A percentile compares a stretch with the other conserved stretches of the same genome.
Conservation (phyloP, 371 early-diverging fungal genomes). For the Mortierella sp. region DNA sequence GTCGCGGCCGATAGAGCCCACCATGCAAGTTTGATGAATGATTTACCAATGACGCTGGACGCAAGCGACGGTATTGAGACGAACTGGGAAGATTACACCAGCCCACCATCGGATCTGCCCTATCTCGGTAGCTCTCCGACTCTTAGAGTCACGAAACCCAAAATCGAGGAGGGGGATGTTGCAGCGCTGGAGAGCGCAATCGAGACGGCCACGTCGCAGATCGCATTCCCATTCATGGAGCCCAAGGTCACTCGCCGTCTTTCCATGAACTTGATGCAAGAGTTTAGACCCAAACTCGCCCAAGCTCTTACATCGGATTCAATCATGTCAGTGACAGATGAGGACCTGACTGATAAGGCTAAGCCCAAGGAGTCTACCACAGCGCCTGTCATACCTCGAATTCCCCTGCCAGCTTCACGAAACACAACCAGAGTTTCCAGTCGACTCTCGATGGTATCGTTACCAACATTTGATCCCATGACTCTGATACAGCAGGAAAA, state of each 20-base stretch:
- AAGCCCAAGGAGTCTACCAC: constrained; percentile 18
- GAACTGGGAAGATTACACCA: constrained; percentile 18
- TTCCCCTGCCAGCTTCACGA: constrained; percentile 29
- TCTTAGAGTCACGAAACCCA: constrained; percentile 28
- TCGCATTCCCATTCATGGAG: constrained; percentile 60
- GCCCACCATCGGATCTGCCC: constrained; percentile 37
- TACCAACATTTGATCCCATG: constrained; percentile 44
- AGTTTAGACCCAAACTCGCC: constrained; percentile 49
- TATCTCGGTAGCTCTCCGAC: constrained; percentile 51
- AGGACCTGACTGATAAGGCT: constrained; percentile 21
- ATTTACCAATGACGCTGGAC: constrained; percentile 55
- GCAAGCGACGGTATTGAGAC: constrained; percentile 22
- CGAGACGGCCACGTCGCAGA: constrained; percentile 50
- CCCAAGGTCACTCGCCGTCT: constrained; percentile 67
- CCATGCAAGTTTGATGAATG: constrained; percentile 45
- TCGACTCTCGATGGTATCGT: constrained; percentile 45
- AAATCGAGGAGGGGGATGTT: constrained; percentile 45
- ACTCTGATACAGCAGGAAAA: constrained; percentile 38
- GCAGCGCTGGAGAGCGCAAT: constrained; percentile 56
- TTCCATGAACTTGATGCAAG: constrained; percentile 74
- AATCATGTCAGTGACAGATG: constrained; percentile 36
- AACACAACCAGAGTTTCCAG: constrained; percentile 41
- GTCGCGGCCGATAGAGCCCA: constrained; percentile 46
- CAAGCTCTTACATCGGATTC: constrained; percentile 48
- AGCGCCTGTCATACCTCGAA: constrained; percentile 25